Conservation (phyloP, 805 yeast species). For the Wickerhamomyces bisporus region DNA sequence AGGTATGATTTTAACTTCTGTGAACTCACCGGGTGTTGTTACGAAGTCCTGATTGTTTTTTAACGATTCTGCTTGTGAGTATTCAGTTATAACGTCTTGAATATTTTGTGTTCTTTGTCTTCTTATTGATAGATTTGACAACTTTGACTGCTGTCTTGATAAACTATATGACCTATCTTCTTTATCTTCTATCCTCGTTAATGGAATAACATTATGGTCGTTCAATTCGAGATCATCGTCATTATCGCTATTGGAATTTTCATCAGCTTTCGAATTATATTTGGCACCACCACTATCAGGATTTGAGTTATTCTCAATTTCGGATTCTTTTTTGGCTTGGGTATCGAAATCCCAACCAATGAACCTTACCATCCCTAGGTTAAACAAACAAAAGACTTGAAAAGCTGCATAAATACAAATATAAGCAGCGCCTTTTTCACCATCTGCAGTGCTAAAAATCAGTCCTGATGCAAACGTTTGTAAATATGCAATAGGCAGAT, state of each 20-base stretch:
- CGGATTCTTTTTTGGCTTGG: conserved; percentile 19
- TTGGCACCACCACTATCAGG: not conserved
- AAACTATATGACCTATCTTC: too few relatives aligned
- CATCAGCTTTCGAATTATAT: conserved; percentile 1
- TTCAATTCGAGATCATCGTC: not conserved
- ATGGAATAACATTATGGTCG: not conserved
- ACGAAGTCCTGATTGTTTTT: conserved; percentile 4
- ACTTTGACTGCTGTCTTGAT: not conserved
- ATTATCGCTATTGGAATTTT: not conserved
- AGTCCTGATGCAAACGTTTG: conserved; percentile 58
- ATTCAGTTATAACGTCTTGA: conserved; percentile 44
- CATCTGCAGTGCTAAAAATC: conserved; percentile 50
- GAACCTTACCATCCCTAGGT: conserved; percentile 64
- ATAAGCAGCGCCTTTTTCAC: conserved; percentile 71
- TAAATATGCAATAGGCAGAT: conserved; percentile 66
- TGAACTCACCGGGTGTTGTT: conserved; percentile 15
- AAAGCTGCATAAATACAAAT: conserved; percentile 68
- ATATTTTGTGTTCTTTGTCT: conserved; percentile 34
- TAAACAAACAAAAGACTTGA: conserved; percentile 39
- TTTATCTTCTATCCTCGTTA: not conserved
- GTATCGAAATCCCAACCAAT: conserved; percentile 59
- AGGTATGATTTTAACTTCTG: conserved; percentile 14
- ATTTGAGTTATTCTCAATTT: not conserved
- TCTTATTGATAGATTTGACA: conserved; percentile 1
- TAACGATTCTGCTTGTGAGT: conserved; percentile 25